Conservation (phyloP, 176 grass and related monocot species). For the Carex kokanica region DNA sequence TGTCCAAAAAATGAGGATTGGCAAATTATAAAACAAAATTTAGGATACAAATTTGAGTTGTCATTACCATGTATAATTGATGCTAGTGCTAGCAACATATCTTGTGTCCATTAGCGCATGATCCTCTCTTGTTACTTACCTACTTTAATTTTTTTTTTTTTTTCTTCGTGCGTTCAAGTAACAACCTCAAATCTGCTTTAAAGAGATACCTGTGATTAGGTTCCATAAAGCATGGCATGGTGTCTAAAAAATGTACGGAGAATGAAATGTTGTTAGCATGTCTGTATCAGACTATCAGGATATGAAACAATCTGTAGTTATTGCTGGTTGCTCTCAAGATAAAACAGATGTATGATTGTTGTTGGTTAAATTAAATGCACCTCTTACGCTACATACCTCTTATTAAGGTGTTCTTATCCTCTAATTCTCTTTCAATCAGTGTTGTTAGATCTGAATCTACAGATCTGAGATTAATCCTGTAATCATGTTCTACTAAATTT, state of each 20-base stretch:
- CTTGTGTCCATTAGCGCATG: not conserved
- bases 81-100: not conserved
- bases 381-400: not conserved
- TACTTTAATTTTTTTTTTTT: not conserved
- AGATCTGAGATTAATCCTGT: not conserved
- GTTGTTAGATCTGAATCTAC: not conserved
- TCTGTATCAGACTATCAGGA: conserved; percentile 25
- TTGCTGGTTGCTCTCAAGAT: conserved; percentile 14
- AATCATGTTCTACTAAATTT: not conserved
- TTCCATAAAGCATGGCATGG: conserved; percentile 11
- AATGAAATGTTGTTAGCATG: conserved; percentile 21
- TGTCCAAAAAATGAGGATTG: not conserved
- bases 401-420: not conserved
- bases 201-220: conserved; percentile 9
- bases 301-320: conserved; percentile 13
- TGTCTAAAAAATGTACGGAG: conserved; percentile 2
- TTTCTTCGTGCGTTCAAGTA: not conserved
- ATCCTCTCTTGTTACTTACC: not conserved
- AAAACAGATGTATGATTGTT: conserved; percentile 19
- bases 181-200: conserved; percentile 19
- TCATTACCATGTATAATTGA: conserved; percentile 7
- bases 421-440: not conserved
- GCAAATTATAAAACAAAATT: not conserved
- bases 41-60: not conserved
- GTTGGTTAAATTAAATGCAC: conserved; percentile 25